Evolutionary conservation across 2,329 filamentous ascomycete genomes (phyloP), one percentile per base, ranked within the genome.

Genomic region (Colletotrichum tamarilloi): DNA sequence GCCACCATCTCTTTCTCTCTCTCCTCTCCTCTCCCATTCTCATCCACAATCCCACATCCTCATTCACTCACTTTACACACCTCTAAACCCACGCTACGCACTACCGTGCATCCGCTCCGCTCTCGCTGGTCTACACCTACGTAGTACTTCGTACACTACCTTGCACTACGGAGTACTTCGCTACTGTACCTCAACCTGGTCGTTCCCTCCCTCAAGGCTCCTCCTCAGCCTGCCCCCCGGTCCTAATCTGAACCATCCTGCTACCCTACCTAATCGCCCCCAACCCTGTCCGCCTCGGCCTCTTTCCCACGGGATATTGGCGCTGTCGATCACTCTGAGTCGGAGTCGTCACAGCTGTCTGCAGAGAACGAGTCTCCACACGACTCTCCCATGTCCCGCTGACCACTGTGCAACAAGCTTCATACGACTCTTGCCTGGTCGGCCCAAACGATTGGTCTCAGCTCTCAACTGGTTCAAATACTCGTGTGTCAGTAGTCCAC

Each of bases 291-390:
- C 82, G 78, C 83, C 80, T 84, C 82, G 82, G 82, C 81, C 82
- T 80, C 83, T 82, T 83, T 83, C 81, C 81, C 84, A 85, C 83
- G 84, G 85, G 85, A 87, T 83, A 87, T 85, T 84, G 83, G 82
- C 70, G 80, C 80, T 85, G 88, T 85, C 87, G 87, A 89, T 89
- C 87, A 83, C 81, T 85, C 80, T 83, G 84, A 78, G 81, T 85
- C 82, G 83, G 81, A 85, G 83, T 87, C 85, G 85, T 88, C 87
- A 88, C 85, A 86, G 83, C 81, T 81, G 77, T 75, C 74, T 77
- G 66, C 68, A 75, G 62, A 77, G 78, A 76, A 78, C 77, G 77
- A 74, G 79, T 81, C 80, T 80, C 83, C 82, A 84, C 83, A 68
- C 62, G 38, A 57, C 72, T 67, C 72, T 67, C 63, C 74, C 72